Evolutionary conservation across 768 basidiomycete species (phyloP).

Genomic region (Crassisporium funariophilum): DNA sequence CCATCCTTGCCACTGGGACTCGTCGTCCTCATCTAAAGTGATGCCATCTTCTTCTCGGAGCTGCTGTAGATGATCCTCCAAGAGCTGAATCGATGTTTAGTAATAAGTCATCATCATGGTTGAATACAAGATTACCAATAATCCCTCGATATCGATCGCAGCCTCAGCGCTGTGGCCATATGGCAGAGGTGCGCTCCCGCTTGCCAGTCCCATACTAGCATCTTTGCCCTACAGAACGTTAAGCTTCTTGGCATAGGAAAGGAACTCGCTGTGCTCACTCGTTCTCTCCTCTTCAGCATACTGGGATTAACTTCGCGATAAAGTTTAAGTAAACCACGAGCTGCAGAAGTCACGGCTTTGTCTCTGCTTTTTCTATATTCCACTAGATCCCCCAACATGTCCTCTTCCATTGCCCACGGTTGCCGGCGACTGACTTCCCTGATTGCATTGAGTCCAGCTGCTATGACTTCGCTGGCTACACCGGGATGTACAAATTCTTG

Average conservation of each 20-base stretch:
- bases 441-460: constrained; percentile 95
- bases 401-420: constrained; percentile 97
- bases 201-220: constrained; percentile 74
- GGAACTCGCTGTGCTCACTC: constrained; percentile 59
- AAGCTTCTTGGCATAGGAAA: neutral
- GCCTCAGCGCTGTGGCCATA: constrained; percentile 81
- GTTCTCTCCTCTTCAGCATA: constrained; percentile 85
- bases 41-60: constrained; percentile 67
- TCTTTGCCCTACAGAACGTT: constrained; percentile 75
- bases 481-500: constrained; percentile 98
- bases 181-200: constrained; percentile 66
- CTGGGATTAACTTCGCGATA: constrained; percentile 97
- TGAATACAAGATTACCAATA: constrained; percentile 53
- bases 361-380: constrained; percentile 96
- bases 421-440: constrained; percentile 93
- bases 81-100: constrained; percentile 51
- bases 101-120: constrained; percentile 1
- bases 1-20: constrained; percentile 86
- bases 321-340: constrained; percentile 82
- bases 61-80: constrained; percentile 83
- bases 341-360: constrained; percentile 89
- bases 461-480: constrained; percentile 92
- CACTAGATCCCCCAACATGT: constrained; percentile 87
- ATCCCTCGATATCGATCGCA: constrained; percentile 86
- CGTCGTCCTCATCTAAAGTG: constrained; percentile 52